Evolutionary conservation across 768 basidiomycete species (phyloP), one percentile per base, ranked within the genome.

Genomic region (Russula sp.): DNA sequence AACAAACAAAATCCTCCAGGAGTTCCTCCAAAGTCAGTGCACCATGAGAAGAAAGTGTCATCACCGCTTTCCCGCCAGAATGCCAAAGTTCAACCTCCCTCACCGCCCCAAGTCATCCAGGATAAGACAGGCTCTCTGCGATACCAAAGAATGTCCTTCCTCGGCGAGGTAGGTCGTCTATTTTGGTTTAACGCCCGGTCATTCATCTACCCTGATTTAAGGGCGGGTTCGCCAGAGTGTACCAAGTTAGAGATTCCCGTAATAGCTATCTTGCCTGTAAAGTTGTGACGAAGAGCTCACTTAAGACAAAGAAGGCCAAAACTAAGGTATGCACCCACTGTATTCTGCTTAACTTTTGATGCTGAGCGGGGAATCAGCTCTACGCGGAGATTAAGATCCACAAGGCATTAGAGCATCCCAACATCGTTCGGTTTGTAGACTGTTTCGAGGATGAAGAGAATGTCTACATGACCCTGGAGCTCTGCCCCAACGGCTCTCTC

Each of bases 311-410:
- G 77, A 98, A 98, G 74, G 94, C 93, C 25, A 96, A 96, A 75
- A 95, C 93, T 18, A 98, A 98, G 83, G 95, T 93, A 52, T 56
- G 79, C 59, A n/a, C 25, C 32, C 25, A 32, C 7, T 48, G 5
- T 20, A 1, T 16, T 18, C 20, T 11, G 14, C 7, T 16, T 3
- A 1, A 9, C 36, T 32, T 20, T 22, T 1, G 34, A 58, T 11
- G 34, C 42, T 59, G 47, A 53, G 16, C 29, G 13, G 3, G 14
- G 43, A 20, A 29, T 6, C 59, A 98, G 96, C 83, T 99, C 49
- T 99, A 94, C 70, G 95, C 96, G 63, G 96, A 99, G 79, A 99
- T 99, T 70, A 97, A 96, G 79, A 93, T 99, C 51, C 96, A 99
- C 74, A 85, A 88, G 63, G 87, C 91, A 14, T 81, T 99, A 50